These are phyloP conservation scores for Phytophthora lateralis DNA, from an alignment of 352 stramenopile genomes.

Conservation along the genomic window DNA sequence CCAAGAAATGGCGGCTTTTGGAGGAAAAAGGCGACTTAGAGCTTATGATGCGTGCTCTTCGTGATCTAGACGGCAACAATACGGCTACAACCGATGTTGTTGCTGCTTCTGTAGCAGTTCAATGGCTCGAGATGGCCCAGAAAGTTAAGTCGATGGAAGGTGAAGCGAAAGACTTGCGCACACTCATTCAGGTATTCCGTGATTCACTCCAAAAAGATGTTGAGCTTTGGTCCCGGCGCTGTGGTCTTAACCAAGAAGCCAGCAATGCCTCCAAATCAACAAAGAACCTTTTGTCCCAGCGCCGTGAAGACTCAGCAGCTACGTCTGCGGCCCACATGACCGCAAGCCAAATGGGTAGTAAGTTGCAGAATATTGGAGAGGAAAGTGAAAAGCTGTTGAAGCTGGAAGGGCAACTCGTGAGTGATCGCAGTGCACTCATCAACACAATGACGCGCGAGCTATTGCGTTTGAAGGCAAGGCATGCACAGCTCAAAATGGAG, in stretches of 20 bases:
- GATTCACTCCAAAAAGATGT: constrained; percentile 82
- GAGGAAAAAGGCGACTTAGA: constrained; percentile 87
- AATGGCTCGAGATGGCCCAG: constrained; percentile 65
- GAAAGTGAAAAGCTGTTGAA: constrained; percentile 71
- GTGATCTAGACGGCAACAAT: constrained; percentile 61
- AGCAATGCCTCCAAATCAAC: constrained; percentile 27
- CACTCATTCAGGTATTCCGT: constrained; percentile 84
- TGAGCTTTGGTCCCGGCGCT: constrained; percentile 66
- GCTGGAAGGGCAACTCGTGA: constrained; percentile 67
- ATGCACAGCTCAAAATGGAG: constrained; percentile 46
- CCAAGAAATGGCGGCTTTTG: constrained; percentile 83
- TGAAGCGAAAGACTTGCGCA: constrained; percentile 80
- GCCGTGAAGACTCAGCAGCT: constrained; percentile 64
- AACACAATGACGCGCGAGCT: constrained; percentile 76
- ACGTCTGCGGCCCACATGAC: constrained; percentile 76
- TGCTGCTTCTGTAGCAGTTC: constrained; percentile 19
- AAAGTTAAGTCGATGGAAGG: constrained; percentile 67
- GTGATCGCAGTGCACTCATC: constrained; percentile 64
- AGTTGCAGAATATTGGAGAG: constrained; percentile 81
- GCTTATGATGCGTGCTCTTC: constrained; percentile 74
- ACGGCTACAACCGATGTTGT: constrained; percentile 31
- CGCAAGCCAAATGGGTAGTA: constrained; percentile 77
- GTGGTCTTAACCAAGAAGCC: constrained; percentile 26
- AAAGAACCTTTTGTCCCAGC: constrained; percentile 31
- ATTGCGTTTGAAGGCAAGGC: constrained; percentile 58